Conservation (phyloP, 257 asterid genomes). For the Penstemon eatonii region DNA sequence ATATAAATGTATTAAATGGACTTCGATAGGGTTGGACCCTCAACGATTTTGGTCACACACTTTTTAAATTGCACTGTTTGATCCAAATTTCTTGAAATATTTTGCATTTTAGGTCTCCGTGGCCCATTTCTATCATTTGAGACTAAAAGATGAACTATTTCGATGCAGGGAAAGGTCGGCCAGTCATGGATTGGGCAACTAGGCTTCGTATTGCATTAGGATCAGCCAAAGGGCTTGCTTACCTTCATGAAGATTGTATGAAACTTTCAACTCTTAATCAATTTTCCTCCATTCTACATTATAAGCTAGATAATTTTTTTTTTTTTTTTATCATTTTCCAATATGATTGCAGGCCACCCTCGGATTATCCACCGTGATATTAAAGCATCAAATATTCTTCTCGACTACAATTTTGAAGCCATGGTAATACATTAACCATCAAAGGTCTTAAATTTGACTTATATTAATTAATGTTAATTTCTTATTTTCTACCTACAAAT, state of each 20-base stretch:
- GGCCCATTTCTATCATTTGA: too few species aligned
- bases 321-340: background rate
- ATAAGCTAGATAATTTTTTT: too few species aligned
- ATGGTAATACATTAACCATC: conserved; percentile 39
- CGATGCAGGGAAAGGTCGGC: conserved; percentile 64
- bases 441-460: background rate
- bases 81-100: too few species aligned
- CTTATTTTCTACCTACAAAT: background rate
- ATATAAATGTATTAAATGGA: too few species aligned
- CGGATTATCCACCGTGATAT: conserved; percentile 64
- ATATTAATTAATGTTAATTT: background rate
- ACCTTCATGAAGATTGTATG: conserved; percentile 93
- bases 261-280: background rate
- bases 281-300: background rate
- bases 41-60: too few species aligned
- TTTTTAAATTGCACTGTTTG: too few species aligned
- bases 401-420: conserved; percentile 60
- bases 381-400: conserved; percentile 62
- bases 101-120: too few species aligned
- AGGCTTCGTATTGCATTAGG: conserved; percentile 88
- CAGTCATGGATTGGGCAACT: conserved; percentile 70
- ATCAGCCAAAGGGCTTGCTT: conserved; percentile 91
- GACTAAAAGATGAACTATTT: background rate
- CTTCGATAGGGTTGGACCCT: too few species aligned
- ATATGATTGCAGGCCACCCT: conserved; percentile 44